Base-by-base conservation (phyloP, 257 asterid genomes). In the Solanum sejunctum region DNA sequence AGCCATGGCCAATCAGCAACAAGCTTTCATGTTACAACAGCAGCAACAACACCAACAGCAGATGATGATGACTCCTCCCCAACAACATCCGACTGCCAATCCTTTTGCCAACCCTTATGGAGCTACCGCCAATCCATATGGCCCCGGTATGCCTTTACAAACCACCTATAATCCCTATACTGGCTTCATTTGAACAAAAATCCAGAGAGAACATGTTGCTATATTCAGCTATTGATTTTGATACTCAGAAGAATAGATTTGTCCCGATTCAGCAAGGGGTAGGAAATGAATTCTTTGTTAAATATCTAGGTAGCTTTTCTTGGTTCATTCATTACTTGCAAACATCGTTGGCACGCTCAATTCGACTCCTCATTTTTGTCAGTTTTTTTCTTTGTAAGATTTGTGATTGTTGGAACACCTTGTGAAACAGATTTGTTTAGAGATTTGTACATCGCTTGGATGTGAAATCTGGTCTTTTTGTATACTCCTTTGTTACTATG, bases 1-100 rank as follows among this genome's bases (percentile, higher is more conserved):
- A 6, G 89, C 91, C 70, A 90, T 94, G 95, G 88, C 88, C 28
- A 91, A 91, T 88, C 98, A 91, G 81, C 99, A 92, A 61, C 94
- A 89, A 32, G 88, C 91, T 4, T 92, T 86, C 85, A 85, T 84
- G 92, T 90, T 85, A 63, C 93, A 89, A 47, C 93, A 91, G 73
- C 91, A 89, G 17, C 89, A 85, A 60, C 93, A 89, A 18, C 93
- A 91, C 52, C 91, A 86, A 15, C 88, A 51, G 6, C 88, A 82
- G 36, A 81, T 85, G 90, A 89, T 86, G 93, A 86, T 90, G 89
- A 79, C 73, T 88, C 84, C 84, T 60, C 85, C 87, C 20, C 91
- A 87, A 61, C 92, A 70, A 60, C 77, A 58, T 26, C 72, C 10
- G n/a, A 55, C 84, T 1, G 83, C 73, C 6, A 88, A 90, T 80